These are phyloP conservation scores for Nannizzia gypsea DNA, from an alignment of 2,329 filamentous ascomycete genomes.

Conservation along the genomic window DNA sequence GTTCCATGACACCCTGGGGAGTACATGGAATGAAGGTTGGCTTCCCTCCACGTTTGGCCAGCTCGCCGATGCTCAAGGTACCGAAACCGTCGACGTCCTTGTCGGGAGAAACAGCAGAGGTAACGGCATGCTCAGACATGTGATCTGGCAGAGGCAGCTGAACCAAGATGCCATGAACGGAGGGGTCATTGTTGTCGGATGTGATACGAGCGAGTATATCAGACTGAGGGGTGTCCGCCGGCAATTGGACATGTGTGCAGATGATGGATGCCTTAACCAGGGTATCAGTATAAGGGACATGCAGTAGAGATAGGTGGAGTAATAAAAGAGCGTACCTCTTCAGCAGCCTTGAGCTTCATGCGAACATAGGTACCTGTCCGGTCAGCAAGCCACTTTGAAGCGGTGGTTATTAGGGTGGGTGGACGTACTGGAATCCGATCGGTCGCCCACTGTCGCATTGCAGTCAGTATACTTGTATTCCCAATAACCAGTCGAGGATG, in stretches of 20 bases:
- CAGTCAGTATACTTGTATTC: conserved; percentile 1
- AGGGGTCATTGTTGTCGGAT: conserved; percentile 71
- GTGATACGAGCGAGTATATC: conserved; percentile 77
- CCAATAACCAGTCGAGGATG: no score
- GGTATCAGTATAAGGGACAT: not conserved
- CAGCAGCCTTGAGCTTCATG: conserved; percentile 97
- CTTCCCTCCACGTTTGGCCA: conserved; percentile 85
- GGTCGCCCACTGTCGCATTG: conserved; percentile 59
- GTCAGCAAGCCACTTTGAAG: conserved; percentile 17
- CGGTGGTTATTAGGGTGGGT: not conserved
- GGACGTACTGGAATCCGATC: conserved; percentile 74
- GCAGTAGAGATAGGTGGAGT: not conserved
- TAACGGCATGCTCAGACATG: conserved; percentile 81
- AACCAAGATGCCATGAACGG: conserved; percentile 83
- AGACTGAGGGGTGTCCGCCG: conserved; percentile 66
- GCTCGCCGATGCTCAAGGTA: conserved; percentile 84
- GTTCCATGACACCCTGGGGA: conserved; percentile 90
- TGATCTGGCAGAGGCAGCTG: conserved; percentile 83
- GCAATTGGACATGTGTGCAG: conserved; percentile 75
- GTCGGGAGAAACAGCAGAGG: conserved; percentile 77
- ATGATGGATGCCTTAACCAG: conserved; percentile 63
- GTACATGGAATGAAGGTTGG: conserved; percentile 92
- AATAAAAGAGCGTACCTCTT: conserved; percentile 51
- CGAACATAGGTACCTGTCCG: conserved; percentile 82
- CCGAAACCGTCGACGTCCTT: conserved; percentile 99